Evolutionary conservation across 140 eudicot species (phyloP), one percentile per base, ranked within the genome.

Genomic region (Bidens hawaiensis): DNA sequence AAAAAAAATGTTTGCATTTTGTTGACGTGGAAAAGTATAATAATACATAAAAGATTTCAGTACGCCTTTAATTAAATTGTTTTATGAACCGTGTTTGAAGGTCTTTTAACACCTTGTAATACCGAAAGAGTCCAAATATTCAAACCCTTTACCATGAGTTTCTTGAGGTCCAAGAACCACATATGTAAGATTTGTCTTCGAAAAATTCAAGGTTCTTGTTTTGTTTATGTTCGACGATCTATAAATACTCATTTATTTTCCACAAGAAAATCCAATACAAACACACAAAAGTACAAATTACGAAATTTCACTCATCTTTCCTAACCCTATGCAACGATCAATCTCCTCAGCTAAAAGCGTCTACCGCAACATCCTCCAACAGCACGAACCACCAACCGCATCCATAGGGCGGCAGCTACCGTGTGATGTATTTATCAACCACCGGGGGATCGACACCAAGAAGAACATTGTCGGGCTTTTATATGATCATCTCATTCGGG

Each of bases 301-400:
- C 23, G n/a, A 18, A 59, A 9, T 6, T 50, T 27, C 7, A 2
- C 17, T 10, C 12, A 28, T 6, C 18, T 26, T 50, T 16, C 13
- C n/a, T 45, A 15, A 41, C 30, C 74, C 91, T 13, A 89, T 89
- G 97, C 91, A 85, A 72, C 81, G 88, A 62, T 66, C 88, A 67
- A 24, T 77, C 42, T 67, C 90, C 36, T 43, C 78, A 18, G 41
- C 74, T 59, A 78, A 49, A n/a, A 65, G 42, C 65, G 38, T 75
- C 25, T 60, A 53, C 71, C 67, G 70, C 53, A 64, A 53, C 31
- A 53, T 88, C 52, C 49, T 62, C 66, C 80, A 60, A 30, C 52
- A 18, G 61, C 62, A 64, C n/a, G 68, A 58, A 31, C 40, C 69
- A 72, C 68, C 56, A 0, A 21, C 19, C 1, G 28, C 56, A 31